A percentile compares a stretch with the other conserved stretches of the same genome.
Conservation (phyloP, 139 green algal species). For the Pseudopediastrum boryanum region DNA sequence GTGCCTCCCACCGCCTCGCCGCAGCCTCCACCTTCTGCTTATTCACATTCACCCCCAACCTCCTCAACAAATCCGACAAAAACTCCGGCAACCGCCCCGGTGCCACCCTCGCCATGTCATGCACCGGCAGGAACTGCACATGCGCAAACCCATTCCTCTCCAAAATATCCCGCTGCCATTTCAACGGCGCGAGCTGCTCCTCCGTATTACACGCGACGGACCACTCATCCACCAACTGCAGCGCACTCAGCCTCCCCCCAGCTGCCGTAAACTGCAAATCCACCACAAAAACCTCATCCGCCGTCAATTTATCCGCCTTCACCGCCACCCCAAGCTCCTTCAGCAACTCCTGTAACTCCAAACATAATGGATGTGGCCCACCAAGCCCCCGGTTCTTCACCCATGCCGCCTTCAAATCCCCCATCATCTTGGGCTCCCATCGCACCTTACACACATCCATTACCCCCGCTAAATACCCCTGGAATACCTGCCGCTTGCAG, state of each 20-base stretch:
- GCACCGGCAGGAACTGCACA: slow-evolving; percentile 13
- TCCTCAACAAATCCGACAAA: slow-evolving; percentile 18
- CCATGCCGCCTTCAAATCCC: slow-evolving; percentile 17
- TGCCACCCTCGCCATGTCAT: slow-evolving; percentile 3
- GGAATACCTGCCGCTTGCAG: slow-evolving; percentile 31
- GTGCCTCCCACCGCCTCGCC: slow-evolving; percentile 7
- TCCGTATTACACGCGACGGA: neutral
- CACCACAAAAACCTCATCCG: slow-evolving; percentile 15
- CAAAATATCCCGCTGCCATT: slow-evolving; percentile 21
- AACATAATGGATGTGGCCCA: neutral
- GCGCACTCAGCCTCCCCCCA: slow-evolving; percentile 10
- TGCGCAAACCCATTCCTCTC: slow-evolving; percentile 16
- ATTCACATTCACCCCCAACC: slow-evolving; percentile 17
- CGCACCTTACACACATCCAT: neutral
- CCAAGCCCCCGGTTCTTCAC: too few species aligned
- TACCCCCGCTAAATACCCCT: slow-evolving; percentile 11
- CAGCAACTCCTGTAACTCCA: slow-evolving; percentile 23
- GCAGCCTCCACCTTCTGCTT: slow-evolving; percentile 11
- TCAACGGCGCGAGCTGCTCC: slow-evolving; percentile 7
- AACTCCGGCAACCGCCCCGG: neutral
- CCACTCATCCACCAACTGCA: slow-evolving; percentile 20
- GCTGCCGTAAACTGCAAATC: slow-evolving; percentile 11
- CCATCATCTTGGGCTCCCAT: slow-evolving; percentile 1
- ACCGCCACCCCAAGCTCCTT: slow-evolving; percentile 9
- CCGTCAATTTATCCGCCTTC: neutral